Conservation (phyloP, 2,329 filamentous ascomycete genomes). For the Claviceps pusilla region DNA sequence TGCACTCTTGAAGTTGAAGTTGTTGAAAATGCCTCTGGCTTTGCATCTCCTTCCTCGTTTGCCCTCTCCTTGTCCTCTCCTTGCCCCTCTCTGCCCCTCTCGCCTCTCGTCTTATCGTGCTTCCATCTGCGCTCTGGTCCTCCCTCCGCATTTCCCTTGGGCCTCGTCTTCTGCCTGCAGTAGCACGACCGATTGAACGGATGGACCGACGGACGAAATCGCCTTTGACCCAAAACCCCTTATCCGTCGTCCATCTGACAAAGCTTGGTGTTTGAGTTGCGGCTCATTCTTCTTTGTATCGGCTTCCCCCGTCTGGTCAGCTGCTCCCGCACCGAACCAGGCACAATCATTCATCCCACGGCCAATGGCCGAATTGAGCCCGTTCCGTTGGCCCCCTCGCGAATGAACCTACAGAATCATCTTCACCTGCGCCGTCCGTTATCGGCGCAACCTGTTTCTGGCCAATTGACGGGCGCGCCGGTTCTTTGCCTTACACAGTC, state of each 20-base stretch:
- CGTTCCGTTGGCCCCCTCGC: background rate
- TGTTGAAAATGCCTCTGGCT: too few species aligned
- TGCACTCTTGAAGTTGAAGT: too few species aligned
- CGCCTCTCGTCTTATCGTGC: background rate
- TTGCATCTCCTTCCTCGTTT: too few species aligned
- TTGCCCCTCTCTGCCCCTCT: too few species aligned
- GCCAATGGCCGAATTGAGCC: background rate
- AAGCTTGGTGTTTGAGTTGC: background rate
- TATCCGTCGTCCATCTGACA: background rate
- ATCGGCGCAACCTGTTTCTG: background rate
- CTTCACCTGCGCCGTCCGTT: background rate
- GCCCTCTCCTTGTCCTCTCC: too few species aligned
- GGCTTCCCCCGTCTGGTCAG: background rate
- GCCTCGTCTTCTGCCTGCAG: background rate
- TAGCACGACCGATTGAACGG: background rate
- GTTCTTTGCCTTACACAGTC: background rate
- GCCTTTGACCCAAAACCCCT: too few species aligned
- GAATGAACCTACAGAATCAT: background rate
- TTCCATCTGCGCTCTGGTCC: background rate
- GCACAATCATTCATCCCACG: background rate
- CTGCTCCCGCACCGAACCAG: background rate
- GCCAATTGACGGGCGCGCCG: background rate
- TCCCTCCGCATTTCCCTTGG: background rate
- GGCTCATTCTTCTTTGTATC: background rate
- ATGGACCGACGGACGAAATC: background rate